Percentiles rank a stretch among this genome's conserved stretches.
phyloP scores from a whole-genome alignment of 2,329 filamentous ascomycete species.

The Ophiostoma angusticollis region DNA sequence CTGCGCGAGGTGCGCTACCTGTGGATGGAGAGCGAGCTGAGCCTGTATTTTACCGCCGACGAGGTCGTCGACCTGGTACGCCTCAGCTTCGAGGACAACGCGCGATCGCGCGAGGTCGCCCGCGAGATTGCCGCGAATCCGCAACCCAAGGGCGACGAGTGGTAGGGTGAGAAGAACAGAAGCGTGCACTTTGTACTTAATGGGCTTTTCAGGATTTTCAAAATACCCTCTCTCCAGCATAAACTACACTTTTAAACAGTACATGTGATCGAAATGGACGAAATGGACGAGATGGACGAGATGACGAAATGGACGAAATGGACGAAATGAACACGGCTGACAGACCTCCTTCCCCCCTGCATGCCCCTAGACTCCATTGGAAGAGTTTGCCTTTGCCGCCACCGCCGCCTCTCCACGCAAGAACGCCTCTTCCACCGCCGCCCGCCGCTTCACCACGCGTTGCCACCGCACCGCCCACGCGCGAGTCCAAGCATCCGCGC shows the following conservation, averaged over 20 bases:
- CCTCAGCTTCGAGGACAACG: constrained; percentile 52
- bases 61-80: constrained; percentile 51
- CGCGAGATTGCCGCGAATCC: constrained; percentile 43
- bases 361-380: too few relatives aligned
- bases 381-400: constrained; percentile 2
- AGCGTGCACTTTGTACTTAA: too few relatives aligned
- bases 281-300: too few relatives aligned
- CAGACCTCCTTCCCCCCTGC: not conserved
- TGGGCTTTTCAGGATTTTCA: too few relatives aligned
- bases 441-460: constrained; percentile 68
- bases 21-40: constrained; percentile 54
- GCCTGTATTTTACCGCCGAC: constrained; percentile 45
- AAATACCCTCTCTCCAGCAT: too few relatives aligned
- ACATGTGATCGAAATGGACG: too few relatives aligned
- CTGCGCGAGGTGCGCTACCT: constrained; percentile 49
- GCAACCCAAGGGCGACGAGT: too few relatives aligned
- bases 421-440: constrained; percentile 72
- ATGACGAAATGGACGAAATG: not conserved
- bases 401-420: constrained; percentile 26
- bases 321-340: not conserved
- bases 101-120: constrained; percentile 43
- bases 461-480: constrained; percentile 81
- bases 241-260: too few relatives aligned
- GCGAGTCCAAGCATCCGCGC: too few relatives aligned
- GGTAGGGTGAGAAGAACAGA: too few relatives aligned